A percentile compares a stretch with the other conserved stretches of the same genome.
phyloP scores from a whole-genome alignment of 2,329 filamentous ascomycete genomes.

The Orbilia brochopaga region DNA sequence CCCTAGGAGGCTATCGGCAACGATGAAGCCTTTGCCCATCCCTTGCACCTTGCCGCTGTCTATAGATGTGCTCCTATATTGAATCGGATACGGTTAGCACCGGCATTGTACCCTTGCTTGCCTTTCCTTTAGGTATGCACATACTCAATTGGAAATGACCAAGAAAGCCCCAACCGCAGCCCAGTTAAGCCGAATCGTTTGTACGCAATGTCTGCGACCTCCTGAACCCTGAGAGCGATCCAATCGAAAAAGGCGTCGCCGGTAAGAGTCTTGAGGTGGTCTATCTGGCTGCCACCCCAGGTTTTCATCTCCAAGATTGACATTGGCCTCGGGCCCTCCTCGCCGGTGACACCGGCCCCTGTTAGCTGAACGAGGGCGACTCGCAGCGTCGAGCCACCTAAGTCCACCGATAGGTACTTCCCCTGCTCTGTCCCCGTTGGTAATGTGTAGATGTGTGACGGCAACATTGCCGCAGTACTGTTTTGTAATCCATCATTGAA shows the following conservation, averaged over 20 bases:
- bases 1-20: constrained; percentile 32
- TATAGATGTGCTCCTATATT: constrained; percentile 62
- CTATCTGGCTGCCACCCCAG: constrained; percentile 56
- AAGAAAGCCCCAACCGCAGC: constrained; percentile 68
- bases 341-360: constrained; percentile 57
- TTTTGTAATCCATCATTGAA: constrained; percentile 24
- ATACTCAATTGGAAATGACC: constrained; percentile 74
- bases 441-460: constrained; percentile 45
- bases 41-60: constrained; percentile 63
- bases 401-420: constrained; percentile 61
- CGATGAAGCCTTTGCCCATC: constrained; percentile 56
- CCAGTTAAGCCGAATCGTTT: constrained; percentile 56
- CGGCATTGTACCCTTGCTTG: constrained; percentile 25
- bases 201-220: constrained; percentile 63
- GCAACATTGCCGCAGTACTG: constrained; percentile 36
- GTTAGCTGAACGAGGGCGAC: constrained; percentile 69
- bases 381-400: constrained; percentile 72
- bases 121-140: constrained; percentile 56
- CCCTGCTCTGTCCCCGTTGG: constrained; percentile 37
- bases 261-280: constrained; percentile 64
- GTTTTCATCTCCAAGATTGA: constrained; percentile 65
- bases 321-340: constrained; percentile 55
- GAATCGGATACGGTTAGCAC: constrained; percentile 56
- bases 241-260: constrained; percentile 71
- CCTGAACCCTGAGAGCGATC: constrained; percentile 68